These are phyloP conservation scores for Umbellularia californica DNA, from an alignment of 164 flowering plant genomes.

Conservation along the genomic window DNA sequence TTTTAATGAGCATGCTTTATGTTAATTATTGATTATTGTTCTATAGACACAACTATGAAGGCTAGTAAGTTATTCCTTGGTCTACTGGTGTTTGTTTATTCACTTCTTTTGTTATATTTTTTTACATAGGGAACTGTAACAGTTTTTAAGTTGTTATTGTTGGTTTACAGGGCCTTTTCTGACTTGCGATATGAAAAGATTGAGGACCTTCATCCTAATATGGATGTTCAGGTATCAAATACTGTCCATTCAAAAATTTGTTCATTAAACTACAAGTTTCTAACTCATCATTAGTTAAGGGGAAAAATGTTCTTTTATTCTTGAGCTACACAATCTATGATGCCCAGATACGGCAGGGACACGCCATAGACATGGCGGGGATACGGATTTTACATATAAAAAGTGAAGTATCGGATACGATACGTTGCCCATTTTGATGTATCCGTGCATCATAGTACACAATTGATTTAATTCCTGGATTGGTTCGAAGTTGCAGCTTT, in stretches of 20 bases:
- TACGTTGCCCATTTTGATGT: no score
- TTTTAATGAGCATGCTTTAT: no score
- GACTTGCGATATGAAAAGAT: conserved; percentile 36
- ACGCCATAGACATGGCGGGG: no score
- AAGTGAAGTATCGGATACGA: no score
- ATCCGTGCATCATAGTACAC: no score
- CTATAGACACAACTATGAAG: neutral
- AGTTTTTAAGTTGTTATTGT: neutral
- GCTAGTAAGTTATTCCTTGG: neutral
- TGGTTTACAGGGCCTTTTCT: conserved; percentile 30
- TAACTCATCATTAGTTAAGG: neutral
- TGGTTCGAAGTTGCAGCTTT: neutral
- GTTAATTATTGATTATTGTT: neutral
- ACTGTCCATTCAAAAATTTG: neutral
- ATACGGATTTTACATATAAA: no score
- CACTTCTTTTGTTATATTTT: neutral
- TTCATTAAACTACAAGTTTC: neutral
- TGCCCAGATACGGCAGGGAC: no score
- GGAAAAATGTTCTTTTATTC: neutral
- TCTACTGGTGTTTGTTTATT: neutral
- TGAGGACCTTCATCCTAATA: conserved; percentile 67
- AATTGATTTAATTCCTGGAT: neutral
- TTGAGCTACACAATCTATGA: neutral
- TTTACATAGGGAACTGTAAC: neutral
- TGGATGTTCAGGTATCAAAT: conserved; percentile 59